Base-by-base conservation (phyloP, 179 eudicot genomes). In the Sideroxylon spinosum region DNA sequence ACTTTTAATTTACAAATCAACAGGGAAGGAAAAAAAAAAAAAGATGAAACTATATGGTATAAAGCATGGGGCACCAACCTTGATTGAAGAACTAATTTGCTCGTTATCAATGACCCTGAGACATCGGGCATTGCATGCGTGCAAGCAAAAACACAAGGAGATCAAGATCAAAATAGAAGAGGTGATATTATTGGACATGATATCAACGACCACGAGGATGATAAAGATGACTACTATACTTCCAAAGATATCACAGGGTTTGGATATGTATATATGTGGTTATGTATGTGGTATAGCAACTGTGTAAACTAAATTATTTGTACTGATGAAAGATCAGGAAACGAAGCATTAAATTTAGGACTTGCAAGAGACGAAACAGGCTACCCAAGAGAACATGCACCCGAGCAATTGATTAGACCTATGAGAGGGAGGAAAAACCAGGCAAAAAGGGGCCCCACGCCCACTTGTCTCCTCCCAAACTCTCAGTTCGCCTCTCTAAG, bases 141-240 rank as follows among this genome's bases (percentile, higher is more conserved):
- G 71, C 59, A 49, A 8, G 56, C 60, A 63, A 62, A 63, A 19
- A 16, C 71, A 76, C 59, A 76, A 26, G 71, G 5, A 76, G 78
- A 76, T 37, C 44, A 37, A 48, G 70, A 49, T 49, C 71, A 76
- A 63, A 64, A 25, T 53, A 63, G 70, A 76, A 52, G 37, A 23
- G 25, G 16, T 60, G 56, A 20, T 52, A 52, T 6, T 52, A 52
- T 52, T 16, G 57, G 71, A 75, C 78, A 75, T 75, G 4, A 75
- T 44, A 66, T 37, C 19, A 70, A 70, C 20, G 59, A 9, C 37
- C 23, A 14, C 22, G 20, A 52, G 22, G 6, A 46, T 2, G 53
- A 10, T 8, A 16, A 19, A 1, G 32, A 2, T n/a, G 25, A 3
- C 48, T 23, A 49, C 60, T 1, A 49, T 12, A 20, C 26, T 20